These are phyloP conservation scores for Neofusicoccum sp. DNA, from an alignment of 2,329 filamentous ascomycete species.

Conservation along the genomic window DNA sequence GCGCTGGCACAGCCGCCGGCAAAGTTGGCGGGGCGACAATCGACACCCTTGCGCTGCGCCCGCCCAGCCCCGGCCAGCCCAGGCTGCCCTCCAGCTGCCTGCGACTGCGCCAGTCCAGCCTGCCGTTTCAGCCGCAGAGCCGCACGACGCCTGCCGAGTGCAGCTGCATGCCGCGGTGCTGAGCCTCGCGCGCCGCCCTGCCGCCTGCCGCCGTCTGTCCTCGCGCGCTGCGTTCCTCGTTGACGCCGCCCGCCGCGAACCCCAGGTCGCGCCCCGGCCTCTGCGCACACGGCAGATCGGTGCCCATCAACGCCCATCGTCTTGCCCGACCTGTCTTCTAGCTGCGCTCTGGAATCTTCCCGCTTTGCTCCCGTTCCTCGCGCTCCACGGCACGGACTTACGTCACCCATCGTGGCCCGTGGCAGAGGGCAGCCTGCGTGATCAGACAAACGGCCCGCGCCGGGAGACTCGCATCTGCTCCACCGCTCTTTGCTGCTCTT, in stretches of 20 bases:
- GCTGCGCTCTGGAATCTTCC: constrained; percentile 10
- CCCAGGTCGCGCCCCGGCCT: constrained; percentile 5
- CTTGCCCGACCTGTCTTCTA: constrained; percentile 10
- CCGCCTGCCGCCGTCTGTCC: background rate
- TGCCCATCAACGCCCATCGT: constrained; percentile 4
- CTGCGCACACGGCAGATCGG: constrained; percentile 5
- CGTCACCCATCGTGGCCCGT: constrained; percentile 1
- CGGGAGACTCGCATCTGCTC: constrained; percentile 10
- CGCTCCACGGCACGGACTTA: background rate
- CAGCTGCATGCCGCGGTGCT: no score
- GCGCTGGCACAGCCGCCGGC: background rate
- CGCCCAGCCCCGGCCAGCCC: background rate
- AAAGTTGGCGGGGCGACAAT: constrained; percentile 3
- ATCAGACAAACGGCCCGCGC: constrained; percentile 12
- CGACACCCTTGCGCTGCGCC: background rate
- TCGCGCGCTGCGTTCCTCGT: background rate
- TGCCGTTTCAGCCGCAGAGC: constrained; percentile 16
- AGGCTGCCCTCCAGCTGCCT: constrained; percentile 2
- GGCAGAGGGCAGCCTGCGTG: background rate
- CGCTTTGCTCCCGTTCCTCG: background rate
- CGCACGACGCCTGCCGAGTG: background rate
- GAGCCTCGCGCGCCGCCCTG: background rate
- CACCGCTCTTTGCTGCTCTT: constrained; percentile 13
- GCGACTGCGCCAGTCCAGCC: background rate
- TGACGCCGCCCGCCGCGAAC: no score